Percentiles rank a stretch among this genome's conserved stretches.
phyloP scores from a whole-genome alignment of 225 moss, liverwort and hornwort species.

The Bryum argenteum region DNA sequence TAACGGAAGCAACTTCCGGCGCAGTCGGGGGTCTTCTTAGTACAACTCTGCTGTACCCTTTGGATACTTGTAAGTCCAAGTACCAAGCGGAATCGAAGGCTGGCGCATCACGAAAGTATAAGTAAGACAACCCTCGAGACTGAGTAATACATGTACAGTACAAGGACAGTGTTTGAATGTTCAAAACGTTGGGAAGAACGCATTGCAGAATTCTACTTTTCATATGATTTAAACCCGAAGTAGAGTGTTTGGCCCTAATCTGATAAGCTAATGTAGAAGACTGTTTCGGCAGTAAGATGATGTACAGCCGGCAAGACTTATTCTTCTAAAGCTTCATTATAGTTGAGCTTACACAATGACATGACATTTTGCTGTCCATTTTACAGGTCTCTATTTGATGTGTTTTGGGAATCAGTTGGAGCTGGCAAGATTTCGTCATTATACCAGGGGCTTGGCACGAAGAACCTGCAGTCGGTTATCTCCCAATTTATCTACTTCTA shows the following conservation, averaged over 20 bases:
- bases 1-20: conserved; percentile 81
- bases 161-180: neutral
- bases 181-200: too few relatives aligned
- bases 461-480: conserved; percentile 76
- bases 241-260: too few relatives aligned
- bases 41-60: conserved; percentile 70
- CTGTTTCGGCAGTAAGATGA: too few relatives aligned
- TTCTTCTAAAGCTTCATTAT: neutral
- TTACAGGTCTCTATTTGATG: conserved; percentile 71
- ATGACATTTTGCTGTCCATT: neutral
- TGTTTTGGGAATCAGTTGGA: conserved; percentile 71
- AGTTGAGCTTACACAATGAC: neutral
- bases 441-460: conserved; percentile 85
- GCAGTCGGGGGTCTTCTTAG: conserved; percentile 83
- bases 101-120: conserved; percentile 8
- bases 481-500: conserved; percentile 93
- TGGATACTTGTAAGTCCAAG: conserved; percentile 85
- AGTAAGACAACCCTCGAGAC: neutral
- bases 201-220: too few relatives aligned
- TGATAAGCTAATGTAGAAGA: too few relatives aligned
- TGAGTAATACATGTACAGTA: neutral
- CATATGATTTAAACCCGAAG: too few relatives aligned
- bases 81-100: conserved; percentile 6
- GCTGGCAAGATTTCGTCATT: conserved; percentile 55
- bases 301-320: too few relatives aligned